Percentiles rank a stretch among this genome's conserved stretches.
Conservation (phyloP, 2,329 filamentous ascomycete genomes). For the Rhynchosporium agropyri region DNA sequence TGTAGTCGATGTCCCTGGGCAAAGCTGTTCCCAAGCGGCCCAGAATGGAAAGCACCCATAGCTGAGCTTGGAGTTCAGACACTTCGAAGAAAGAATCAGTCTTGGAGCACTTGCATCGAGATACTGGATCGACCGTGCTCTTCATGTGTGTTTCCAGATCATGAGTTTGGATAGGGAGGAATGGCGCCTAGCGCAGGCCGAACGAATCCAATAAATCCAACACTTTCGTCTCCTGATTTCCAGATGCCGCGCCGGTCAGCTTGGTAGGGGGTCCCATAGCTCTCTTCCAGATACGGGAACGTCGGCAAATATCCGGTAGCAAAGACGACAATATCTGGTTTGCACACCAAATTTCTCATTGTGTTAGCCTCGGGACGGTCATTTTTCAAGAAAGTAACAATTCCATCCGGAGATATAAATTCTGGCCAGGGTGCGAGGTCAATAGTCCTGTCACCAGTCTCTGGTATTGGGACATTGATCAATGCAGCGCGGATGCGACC, state of each 20-base stretch:
- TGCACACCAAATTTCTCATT: conserved; percentile 39
- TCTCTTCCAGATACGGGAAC: conserved; percentile 47
- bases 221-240: conserved; percentile 43
- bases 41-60: conserved; percentile 50
- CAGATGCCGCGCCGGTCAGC: conserved; percentile 58
- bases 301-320: conserved; percentile 51
- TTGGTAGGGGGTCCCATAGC: conserved; percentile 50
- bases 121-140: no score
- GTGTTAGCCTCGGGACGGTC: conserved; percentile 37
- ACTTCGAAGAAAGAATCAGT: no score
- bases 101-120: no score
- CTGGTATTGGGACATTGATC: conserved; percentile 47
- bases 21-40: conserved; percentile 36
- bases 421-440: conserved; percentile 50
- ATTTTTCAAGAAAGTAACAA: conserved; percentile 44
- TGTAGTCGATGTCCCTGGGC: conserved; percentile 48
- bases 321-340: conserved; percentile 50
- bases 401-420: conserved; percentile 44
- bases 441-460: conserved; percentile 47
- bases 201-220: conserved; percentile 53
- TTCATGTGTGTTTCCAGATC: no score
- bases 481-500: conserved; percentile 45
- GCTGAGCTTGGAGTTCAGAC: conserved; percentile 49
- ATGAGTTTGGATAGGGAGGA: no score
- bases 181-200: conserved; percentile 42